Evolutionary conservation across 805 yeast genomes (phyloP).

Genomic region (Hanseniaspora clermontiae): DNA sequence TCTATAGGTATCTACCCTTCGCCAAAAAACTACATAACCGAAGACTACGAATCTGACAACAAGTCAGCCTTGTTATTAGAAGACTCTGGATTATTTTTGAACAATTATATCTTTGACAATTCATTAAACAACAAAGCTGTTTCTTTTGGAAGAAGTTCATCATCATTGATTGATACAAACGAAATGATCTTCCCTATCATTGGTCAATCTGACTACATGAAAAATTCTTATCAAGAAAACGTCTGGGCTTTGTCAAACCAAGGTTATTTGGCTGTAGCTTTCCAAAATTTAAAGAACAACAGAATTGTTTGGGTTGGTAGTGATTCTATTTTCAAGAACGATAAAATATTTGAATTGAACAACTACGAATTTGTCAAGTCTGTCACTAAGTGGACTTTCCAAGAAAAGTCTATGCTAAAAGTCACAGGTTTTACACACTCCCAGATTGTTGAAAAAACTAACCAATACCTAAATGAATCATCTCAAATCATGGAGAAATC

Average conservation of each 20-base stretch:
- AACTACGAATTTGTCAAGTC: constrained; percentile 34
- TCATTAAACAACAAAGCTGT: constrained; percentile 11
- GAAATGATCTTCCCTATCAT: constrained; percentile 52
- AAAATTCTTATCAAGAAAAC: constrained; percentile 33
- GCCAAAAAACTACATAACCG: constrained; percentile 52
- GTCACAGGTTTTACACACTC: constrained; percentile 42
- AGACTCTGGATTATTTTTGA: constrained; percentile 13
- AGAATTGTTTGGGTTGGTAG: constrained; percentile 78
- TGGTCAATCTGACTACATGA: constrained; percentile 53
- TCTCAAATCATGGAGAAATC: not conserved
- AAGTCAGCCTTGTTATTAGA: constrained; percentile 16
- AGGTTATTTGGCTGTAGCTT: constrained; percentile 59
- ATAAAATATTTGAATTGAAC: constrained; percentile 18
- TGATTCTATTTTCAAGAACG: constrained; percentile 37
- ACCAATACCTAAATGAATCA: not conserved
- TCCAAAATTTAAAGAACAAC: constrained; percentile 70
- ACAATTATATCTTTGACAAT: constrained; percentile 15
- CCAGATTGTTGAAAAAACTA: constrained; percentile 31
- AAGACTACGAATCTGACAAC: constrained; percentile 46
- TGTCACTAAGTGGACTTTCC: constrained; percentile 60
- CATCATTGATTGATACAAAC: constrained; percentile 57
- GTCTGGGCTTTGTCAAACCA: constrained; percentile 72
- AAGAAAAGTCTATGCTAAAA: constrained; percentile 50
- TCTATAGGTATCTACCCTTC: constrained; percentile 77
- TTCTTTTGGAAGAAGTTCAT: constrained; percentile 43